Evolutionary conservation across 257 asterid genomes (phyloP), one percentile per base, ranked within the genome.

Genomic region (Nemophila menziesii): DNA sequence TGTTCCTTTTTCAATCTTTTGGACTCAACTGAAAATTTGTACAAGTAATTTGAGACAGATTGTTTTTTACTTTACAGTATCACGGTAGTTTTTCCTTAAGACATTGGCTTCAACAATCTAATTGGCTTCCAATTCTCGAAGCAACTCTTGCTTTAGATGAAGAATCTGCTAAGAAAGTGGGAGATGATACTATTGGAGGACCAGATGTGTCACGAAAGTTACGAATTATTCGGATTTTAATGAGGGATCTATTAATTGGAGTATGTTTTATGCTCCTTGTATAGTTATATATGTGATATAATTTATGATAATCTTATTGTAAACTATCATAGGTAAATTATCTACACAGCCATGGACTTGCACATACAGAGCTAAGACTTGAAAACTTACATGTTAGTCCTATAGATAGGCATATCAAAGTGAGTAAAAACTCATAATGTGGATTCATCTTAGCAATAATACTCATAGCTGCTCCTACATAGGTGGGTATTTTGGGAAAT

Each of bases 401-500:
- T 2, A 83, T 87, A 49, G 97, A 87, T 58, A 73, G 67, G 46
- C 97, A 87, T 70, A 74, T 87, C 57, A 87, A 83, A 68, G 95
- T 87, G 71, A 73, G 86, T 68, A 40, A 18, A 10, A 23, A 18
- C 46, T 65, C 38, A 46, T 43, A 43, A 5, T 49, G n/a, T 7
- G 36, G 12, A 29, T 7, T 29, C 36, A 7, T 2, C 9, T 1
- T 2, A 29, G 36, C 36, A 7, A 29, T 29, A 29, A 29, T 2
- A 7, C 36, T 29, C 7, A 43, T 26, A 41, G 5, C 17, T 48
- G 62, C 51, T 56, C 38, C 51, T 33, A 39, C 54, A 17, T 62
- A 83, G 97, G 92, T 83, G 13, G 95, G 97, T 49, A 79, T 87
- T 49, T 57, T 87, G 73, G 95, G 97, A 66, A 87, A 87, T 78